Percentiles rank a stretch among this genome's conserved stretches.
Conservation (phyloP, 352 stramenopile genomes). For the Synura sp. region DNA sequence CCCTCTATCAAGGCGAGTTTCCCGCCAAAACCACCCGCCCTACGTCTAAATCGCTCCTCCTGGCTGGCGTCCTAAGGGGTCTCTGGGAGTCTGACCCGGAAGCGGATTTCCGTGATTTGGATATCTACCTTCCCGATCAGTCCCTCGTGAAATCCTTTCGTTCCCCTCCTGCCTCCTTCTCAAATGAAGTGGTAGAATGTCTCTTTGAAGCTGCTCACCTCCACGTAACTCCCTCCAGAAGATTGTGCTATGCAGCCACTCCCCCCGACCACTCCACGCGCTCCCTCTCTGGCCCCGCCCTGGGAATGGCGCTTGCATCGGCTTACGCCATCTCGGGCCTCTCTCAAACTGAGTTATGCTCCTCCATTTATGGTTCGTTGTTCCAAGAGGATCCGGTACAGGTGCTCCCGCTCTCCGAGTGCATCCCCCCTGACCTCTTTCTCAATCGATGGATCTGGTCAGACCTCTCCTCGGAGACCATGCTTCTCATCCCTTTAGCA, state of each 20-base stretch:
- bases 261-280: not conserved
- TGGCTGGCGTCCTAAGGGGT: not conserved
- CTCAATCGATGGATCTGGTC: no score
- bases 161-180: no score
- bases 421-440: no score
- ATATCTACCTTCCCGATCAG: no score
- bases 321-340: no score
- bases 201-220: conserved; percentile 24
- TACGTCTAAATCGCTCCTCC: no score
- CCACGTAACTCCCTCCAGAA: not conserved
- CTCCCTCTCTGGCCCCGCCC: not conserved
- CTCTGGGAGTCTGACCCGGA: conserved; percentile 4
- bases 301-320: no score
- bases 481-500: not conserved
- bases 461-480: not conserved
- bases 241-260: no score
- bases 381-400: not conserved
- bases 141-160: conserved; percentile 15
- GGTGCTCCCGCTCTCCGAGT: not conserved
- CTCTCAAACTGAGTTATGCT: no score
- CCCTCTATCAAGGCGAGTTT: not conserved
- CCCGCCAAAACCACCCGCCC: not conserved
- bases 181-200: no score
- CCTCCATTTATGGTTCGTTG: not conserved
- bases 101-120: not conserved